Evolutionary conservation across 208 protist species (phyloP).

Genomic region (Trypanosoma theileri): DNA sequence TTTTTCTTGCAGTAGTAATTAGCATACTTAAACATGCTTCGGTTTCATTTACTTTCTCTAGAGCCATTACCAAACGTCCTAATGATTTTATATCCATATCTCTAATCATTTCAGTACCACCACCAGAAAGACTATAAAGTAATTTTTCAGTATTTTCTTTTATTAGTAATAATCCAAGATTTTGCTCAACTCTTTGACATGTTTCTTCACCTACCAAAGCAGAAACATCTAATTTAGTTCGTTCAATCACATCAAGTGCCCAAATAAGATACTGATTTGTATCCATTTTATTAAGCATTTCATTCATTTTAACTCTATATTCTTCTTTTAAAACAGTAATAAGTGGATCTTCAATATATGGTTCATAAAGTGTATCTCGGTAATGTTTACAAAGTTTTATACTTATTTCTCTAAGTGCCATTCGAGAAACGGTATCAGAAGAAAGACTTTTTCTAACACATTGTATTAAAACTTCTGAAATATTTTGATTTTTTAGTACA

Average conservation of each 20-base stretch:
- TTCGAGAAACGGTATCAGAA: constrained; percentile 1
- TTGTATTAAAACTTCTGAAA: constrained; percentile 12
- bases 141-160: constrained; percentile 28
- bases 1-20: constrained; percentile 10
- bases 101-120: constrained; percentile 21
- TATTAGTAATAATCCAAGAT: constrained; percentile 26
- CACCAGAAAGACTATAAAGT: constrained; percentile 27
- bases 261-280: constrained; percentile 32
- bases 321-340: constrained; percentile 15
- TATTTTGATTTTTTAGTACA: constrained; percentile 20
- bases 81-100: constrained; percentile 19
- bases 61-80: constrained; percentile 2
- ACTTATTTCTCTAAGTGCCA: constrained; percentile 11
- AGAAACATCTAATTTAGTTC: constrained; percentile 22
- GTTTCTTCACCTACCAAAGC: constrained; percentile 23
- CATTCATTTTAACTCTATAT: constrained; percentile 24
- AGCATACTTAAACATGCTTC: constrained; percentile 23
- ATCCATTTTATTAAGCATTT: not conserved
- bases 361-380: constrained; percentile 20
- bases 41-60: constrained; percentile 22
- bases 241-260: constrained; percentile 19
- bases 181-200: constrained; percentile 16
- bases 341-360: constrained; percentile 21
- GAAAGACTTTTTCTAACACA: constrained; percentile 14
- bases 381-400: constrained; percentile 14